Conservation (phyloP, 768 basidiomycete species). For the Kwoniella dejecticola region DNA sequence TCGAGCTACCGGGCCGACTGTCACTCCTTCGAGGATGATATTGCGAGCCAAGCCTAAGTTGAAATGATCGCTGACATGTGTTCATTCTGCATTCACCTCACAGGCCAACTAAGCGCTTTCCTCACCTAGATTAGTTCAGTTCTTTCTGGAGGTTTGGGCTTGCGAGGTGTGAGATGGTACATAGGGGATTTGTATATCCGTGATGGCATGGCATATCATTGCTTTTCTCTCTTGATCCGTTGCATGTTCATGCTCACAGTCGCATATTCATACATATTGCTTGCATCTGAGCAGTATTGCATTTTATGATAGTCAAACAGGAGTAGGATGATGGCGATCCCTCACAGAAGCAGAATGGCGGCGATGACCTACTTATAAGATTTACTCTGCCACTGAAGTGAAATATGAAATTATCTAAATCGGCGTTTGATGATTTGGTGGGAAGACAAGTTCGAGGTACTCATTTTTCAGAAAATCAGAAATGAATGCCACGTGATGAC, state of each 20-base stretch:
- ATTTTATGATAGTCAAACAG: no score
- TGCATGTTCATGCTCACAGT: no score
- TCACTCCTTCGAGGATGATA: no score
- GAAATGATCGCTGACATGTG: slow-evolving; percentile 21
- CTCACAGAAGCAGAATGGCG: no score
- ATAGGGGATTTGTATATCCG: slow-evolving; percentile 22
- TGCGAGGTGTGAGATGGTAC: background rate
- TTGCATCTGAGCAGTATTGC: no score
- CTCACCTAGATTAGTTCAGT: slow-evolving; percentile 3
- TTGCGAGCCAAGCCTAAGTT: no score
- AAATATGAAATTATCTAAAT: slow-evolving; percentile 9
- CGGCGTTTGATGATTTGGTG: slow-evolving; percentile 11
- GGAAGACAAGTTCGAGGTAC: background rate
- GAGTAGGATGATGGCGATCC: no score
- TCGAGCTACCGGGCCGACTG: no score
- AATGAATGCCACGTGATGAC: slow-evolving; percentile 1
- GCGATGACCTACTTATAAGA: no score
- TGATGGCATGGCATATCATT: slow-evolving; percentile 29
- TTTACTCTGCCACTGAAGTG: background rate
- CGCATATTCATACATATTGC: no score
- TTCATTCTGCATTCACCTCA: background rate
- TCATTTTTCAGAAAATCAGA: no score
- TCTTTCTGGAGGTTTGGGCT: background rate
- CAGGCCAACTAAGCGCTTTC: slow-evolving; percentile 46
- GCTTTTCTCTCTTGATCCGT: slow-evolving; percentile 7